phyloP scores from a whole-genome alignment of 2,329 filamentous ascomycete genomes.

The Botryotinia calthae region DNA sequence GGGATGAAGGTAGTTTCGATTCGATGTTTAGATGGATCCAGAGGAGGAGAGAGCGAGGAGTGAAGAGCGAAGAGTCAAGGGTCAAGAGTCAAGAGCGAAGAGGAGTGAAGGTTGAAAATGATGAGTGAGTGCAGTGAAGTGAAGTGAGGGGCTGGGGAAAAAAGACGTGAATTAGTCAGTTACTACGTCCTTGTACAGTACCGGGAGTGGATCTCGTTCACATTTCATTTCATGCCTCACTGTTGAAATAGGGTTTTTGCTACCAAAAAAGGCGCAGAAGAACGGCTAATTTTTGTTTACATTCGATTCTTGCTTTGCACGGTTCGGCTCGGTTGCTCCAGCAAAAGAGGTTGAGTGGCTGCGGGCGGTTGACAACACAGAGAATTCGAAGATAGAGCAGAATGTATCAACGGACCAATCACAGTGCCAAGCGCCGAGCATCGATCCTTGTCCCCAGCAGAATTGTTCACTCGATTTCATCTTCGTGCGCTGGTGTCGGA shows the following conservation, averaged over 20 bases:
- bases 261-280: too few relatives aligned
- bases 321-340: background rate
- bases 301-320: background rate
- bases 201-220: background rate
- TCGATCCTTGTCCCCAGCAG: background rate
- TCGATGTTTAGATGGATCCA: background rate
- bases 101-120: background rate
- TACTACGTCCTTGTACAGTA: too few relatives aligned
- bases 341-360: background rate
- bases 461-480: too few relatives aligned
- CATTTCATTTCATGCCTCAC: background rate
- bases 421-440: background rate
- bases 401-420: background rate
- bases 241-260: background rate
- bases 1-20: background rate
- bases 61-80: background rate
- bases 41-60: background rate
- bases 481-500: background rate
- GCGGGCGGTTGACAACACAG: slow-evolving; percentile 2
- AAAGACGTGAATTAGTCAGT: background rate
- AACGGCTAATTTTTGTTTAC: slow-evolving; percentile 3
- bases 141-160: background rate
- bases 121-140: background rate
- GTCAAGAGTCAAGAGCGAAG: background rate
- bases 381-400: too few relatives aligned